phyloP scores from a whole-genome alignment of 1,284 basidiomycete genomes.

The Anthracocystis setariae region DNA sequence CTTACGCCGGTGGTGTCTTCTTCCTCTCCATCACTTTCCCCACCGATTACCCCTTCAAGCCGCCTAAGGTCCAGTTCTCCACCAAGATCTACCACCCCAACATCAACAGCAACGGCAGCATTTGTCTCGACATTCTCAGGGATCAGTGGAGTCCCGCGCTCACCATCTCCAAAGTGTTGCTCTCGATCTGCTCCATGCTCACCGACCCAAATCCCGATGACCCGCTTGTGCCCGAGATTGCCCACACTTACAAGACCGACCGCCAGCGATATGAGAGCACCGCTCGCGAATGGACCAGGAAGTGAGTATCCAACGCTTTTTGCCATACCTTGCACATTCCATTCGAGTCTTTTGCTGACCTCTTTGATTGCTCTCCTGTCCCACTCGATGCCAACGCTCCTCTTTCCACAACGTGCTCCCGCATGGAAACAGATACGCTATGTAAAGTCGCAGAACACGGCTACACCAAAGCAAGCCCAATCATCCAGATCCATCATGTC shows the following conservation, averaged over 20 bases:
- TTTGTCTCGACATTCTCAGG: constrained; percentile 96
- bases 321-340: neutral
- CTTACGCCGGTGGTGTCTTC: constrained; percentile 65
- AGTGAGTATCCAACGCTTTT: constrained; percentile 48
- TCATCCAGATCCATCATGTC: constrained; percentile 1
- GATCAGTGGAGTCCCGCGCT: constrained; percentile 84
- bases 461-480: constrained; percentile 15
- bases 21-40: constrained; percentile 76
- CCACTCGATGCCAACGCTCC: neutral
- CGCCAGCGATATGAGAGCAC: constrained; percentile 67
- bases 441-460: constrained; percentile 25
- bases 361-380: neutral
- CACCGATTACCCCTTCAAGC: constrained; percentile 71
- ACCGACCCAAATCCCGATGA: constrained; percentile 68
- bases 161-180: constrained; percentile 86
- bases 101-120: constrained; percentile 97
- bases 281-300: constrained; percentile 67
- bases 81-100: constrained; percentile 93
- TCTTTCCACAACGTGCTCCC: neutral
- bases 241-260: constrained; percentile 67
- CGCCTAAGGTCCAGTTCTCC: constrained; percentile 98
- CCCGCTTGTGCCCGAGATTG: constrained; percentile 67
- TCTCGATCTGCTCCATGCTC: constrained; percentile 67
- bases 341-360: neutral
- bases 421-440: constrained; percentile 36